Conservation (phyloP, 1,284 basidiomycete species). For the Inonotus hispidus region DNA sequence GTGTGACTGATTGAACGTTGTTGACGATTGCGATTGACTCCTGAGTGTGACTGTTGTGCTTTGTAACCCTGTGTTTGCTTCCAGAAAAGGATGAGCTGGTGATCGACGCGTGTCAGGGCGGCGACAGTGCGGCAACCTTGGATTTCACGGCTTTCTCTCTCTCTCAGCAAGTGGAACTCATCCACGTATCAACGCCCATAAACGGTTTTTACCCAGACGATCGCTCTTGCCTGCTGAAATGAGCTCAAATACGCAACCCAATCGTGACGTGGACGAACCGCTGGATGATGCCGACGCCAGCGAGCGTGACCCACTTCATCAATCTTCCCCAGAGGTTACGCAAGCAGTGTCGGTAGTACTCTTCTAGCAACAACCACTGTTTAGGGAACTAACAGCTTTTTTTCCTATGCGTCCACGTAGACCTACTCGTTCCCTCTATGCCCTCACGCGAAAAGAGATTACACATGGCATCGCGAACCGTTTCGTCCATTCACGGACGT, state of each 20-base stretch:
- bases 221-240: constrained; percentile 1
- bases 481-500: constrained; percentile 77
- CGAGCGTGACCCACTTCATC: constrained; percentile 30
- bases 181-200: neutral
- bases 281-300: constrained; percentile 33
- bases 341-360: constrained; percentile 27
- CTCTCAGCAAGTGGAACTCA: neutral
- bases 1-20: neutral
- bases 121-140: neutral
- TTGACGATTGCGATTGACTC: neutral
- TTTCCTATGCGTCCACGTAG: constrained; percentile 32
- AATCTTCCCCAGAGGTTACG: constrained; percentile 12
- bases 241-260: constrained; percentile 5
- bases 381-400: neutral
- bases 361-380: neutral
- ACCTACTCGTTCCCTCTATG: constrained; percentile 71
- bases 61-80: neutral
- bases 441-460: constrained; percentile 74
- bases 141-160: neutral
- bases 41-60: neutral
- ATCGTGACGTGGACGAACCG: constrained; percentile 25
- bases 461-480: constrained; percentile 77
- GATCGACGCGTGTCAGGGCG: constrained; percentile 1
- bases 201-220: neutral
- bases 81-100: neutral